Base-by-base conservation (phyloP, 2,329 filamentous ascomycete species). In the Clonostachys solani region DNA sequence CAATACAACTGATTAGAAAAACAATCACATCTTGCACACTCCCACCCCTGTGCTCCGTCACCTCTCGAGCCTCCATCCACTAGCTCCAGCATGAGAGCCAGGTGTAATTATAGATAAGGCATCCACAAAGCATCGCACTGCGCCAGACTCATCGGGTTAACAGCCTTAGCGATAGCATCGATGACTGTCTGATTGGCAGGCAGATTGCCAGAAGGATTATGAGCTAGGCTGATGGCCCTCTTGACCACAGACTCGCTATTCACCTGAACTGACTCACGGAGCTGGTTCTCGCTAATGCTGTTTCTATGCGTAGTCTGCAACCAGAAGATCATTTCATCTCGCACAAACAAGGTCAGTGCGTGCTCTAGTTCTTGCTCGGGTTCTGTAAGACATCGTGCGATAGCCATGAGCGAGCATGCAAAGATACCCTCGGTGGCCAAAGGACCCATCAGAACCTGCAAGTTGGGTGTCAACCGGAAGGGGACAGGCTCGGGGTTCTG, bases 291-390 rank as follows among this genome's bases (percentile, higher is more conserved):
- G 41, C 65, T 66, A 43, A 70, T 68, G 16, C 57, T 61, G 38
- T 60, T 64, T 12, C 90, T 82, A 62, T 95, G 89, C 53, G 74
- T 81, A 54, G 84, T 87, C 4, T 88, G 95, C 57, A 92, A 92
- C 94, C 94, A 99, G 71, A 92, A 95, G 54, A 92, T 92, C 80
- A 99, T 95, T 69, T 99, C 94, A 60, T 99, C 94, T 7, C 94
- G 84, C 52, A 99, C 94, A 65, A 97, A 97, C 49, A 99, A 81
- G 48, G 86, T 89, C 44, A 99, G 80, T 50, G 95, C 90, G 66
- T 96, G 92, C 63, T 96, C 94, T n/a, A 99, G 80, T 66, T 97
- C 92, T 61, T 82, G 80, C 61, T 88, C 83, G 23, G 92, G 89
- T 61, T 97, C 92, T 12, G 92, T 95, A 51, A 99, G 78, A 68